These are phyloP conservation scores for Macrolepiota albuminosa DNA, from an alignment of 768 basidiomycete species.

Conservation along the genomic window DNA sequence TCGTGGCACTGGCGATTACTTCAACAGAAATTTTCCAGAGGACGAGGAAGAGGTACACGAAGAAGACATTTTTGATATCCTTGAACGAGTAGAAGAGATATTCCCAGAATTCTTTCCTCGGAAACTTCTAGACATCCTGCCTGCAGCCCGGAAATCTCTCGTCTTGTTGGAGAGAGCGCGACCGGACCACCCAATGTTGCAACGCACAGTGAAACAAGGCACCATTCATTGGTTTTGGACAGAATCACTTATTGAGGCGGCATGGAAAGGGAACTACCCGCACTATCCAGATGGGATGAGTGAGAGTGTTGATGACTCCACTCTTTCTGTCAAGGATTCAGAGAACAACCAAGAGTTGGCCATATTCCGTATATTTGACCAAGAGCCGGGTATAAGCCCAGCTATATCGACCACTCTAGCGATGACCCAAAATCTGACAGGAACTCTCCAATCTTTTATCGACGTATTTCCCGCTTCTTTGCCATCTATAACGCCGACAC, in stretches of 20 bases:
- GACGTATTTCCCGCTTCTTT: constrained; percentile 51
- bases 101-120: constrained; percentile 65
- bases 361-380: constrained; percentile 55
- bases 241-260: constrained; percentile 41
- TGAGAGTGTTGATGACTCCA: not conserved
- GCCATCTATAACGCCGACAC: constrained; percentile 60
- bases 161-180: constrained; percentile 58
- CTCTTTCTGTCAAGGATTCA: constrained; percentile 1
- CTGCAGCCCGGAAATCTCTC: constrained; percentile 66
- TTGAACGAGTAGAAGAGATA: constrained; percentile 30
- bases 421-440: constrained; percentile 2
- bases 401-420: constrained; percentile 15
- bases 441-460: constrained; percentile 44
- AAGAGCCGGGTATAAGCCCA: constrained; percentile 52
- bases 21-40: constrained; percentile 27
- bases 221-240: constrained; percentile 64
- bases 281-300: not conserved
- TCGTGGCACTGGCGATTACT: constrained; percentile 20
- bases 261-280: constrained; percentile 32
- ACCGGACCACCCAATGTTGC: constrained; percentile 59
- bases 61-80: constrained; percentile 33
- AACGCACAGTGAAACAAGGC: constrained; percentile 16
- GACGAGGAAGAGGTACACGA: constrained; percentile 37
- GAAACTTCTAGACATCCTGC: constrained; percentile 46
- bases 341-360: constrained; percentile 32